Evolutionary conservation across 2,329 filamentous ascomycete species (phyloP).

Genomic region (Botryotinia convoluta): DNA sequence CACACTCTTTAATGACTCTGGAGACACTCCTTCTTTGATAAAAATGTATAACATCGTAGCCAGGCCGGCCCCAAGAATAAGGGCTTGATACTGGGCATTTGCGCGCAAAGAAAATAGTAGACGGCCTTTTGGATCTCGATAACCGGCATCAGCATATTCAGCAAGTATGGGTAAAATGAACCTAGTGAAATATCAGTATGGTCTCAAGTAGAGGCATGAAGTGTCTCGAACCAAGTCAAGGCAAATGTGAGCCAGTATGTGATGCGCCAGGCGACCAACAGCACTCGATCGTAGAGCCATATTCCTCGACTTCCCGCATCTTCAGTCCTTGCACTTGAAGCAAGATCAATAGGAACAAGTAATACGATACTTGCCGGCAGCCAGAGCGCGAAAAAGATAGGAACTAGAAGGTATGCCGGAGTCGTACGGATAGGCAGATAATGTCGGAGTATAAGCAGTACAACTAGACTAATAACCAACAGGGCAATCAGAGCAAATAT

Average conservation of each 20-base stretch:
- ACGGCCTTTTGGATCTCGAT: constrained; percentile 78
- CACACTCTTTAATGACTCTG: constrained; percentile 72
- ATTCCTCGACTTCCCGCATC: constrained; percentile 73
- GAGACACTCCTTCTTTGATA: constrained; percentile 69
- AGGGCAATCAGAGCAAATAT: constrained; percentile 74
- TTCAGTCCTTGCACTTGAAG: constrained; percentile 74
- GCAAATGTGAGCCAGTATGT: constrained; percentile 97
- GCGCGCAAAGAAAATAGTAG: constrained; percentile 80
- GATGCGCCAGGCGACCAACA: constrained; percentile 90
- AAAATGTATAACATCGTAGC: constrained; percentile 81
- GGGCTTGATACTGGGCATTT: constrained; percentile 86
- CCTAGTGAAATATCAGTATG: constrained; percentile 47
- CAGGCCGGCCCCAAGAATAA: constrained; percentile 67
- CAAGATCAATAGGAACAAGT: constrained; percentile 92
- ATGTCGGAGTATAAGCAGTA: constrained; percentile 81
- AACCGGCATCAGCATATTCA: constrained; percentile 92
- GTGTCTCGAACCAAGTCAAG: constrained; percentile 72
- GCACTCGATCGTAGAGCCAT: constrained; percentile 75
- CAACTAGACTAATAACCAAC: constrained; percentile 68
- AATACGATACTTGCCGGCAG: constrained; percentile 88
- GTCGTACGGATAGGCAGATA: constrained; percentile 89
- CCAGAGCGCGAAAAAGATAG: constrained; percentile 93
- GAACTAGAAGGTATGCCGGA: constrained; percentile 82
- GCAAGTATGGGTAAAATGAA: constrained; percentile 88
- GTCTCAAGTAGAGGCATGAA: background rate